Conservation (phyloP, 768 basidiomycete genomes). For the Gymnopilus junonius region DNA sequence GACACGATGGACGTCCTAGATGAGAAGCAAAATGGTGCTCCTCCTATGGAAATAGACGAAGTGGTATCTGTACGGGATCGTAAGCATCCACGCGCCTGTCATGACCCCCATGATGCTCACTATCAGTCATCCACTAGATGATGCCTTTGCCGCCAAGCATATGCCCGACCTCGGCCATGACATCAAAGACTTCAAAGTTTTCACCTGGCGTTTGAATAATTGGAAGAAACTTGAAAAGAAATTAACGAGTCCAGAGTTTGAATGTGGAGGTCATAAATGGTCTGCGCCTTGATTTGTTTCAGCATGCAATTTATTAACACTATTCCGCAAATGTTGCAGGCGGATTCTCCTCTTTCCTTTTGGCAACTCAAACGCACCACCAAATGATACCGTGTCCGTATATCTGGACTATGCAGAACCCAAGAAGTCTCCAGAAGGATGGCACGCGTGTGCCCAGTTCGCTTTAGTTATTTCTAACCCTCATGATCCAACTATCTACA, state of each 20-base stretch:
- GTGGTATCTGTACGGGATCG: constrained; percentile 84
- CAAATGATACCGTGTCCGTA: constrained; percentile 98
- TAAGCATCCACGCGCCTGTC: constrained; percentile 40
- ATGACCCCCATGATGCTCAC: constrained; percentile 19
- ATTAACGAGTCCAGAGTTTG: constrained; percentile 91
- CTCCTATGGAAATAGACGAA: constrained; percentile 85
- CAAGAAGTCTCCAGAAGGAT: constrained; percentile 95
- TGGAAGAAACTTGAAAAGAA: constrained; percentile 98
- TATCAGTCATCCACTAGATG: constrained; percentile 61
- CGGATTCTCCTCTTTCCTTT: constrained; percentile 97
- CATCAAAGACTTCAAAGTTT: constrained; percentile 96
- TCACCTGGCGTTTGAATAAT: constrained; percentile 79
- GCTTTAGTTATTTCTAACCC: constrained; percentile 97
- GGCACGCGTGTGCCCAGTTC: constrained; percentile 99
- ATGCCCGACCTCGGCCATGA: constrained; percentile 98
- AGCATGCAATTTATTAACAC: constrained; percentile 15
- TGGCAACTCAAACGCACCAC: constrained; percentile 98
- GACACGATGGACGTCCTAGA: constrained; percentile 83
- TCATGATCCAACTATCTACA: constrained; percentile 93
- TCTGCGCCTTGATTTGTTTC: constrained; percentile 39
- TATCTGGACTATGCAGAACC: constrained; percentile 99
- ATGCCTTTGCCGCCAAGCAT: constrained; percentile 93
- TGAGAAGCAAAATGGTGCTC: constrained; percentile 80
- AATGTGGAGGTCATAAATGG: constrained; percentile 98
- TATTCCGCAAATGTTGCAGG: constrained; percentile 51